phyloP scores from a whole-genome alignment of 495 filamentous ascomycete genomes.

The Aspergillus wentii region DNA sequence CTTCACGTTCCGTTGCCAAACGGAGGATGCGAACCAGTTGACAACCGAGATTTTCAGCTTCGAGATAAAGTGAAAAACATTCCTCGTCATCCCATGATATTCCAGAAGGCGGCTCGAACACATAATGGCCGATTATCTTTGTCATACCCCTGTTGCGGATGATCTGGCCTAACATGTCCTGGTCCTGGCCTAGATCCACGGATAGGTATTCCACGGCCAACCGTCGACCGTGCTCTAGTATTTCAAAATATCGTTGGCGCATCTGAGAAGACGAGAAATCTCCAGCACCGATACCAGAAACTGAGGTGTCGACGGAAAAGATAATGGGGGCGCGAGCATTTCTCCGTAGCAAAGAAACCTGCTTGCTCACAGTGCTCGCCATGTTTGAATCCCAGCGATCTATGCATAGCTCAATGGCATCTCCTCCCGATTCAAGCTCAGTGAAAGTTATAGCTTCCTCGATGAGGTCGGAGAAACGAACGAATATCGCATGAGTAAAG shows the following conservation, averaged over 20 bases:
- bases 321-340: constrained; percentile 65
- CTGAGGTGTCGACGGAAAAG: constrained; percentile 56
- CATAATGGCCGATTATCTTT: constrained; percentile 68
- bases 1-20: constrained; percentile 53
- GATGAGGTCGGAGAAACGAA: constrained; percentile 58
- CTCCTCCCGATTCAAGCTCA: constrained; percentile 61
- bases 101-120: constrained; percentile 44
- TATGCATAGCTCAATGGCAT: constrained; percentile 69
- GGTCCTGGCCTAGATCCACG: constrained; percentile 56
- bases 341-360: constrained; percentile 43
- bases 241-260: constrained; percentile 29
- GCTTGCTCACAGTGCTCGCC: constrained; percentile 37
- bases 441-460: constrained; percentile 51
- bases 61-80: constrained; percentile 50
- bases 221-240: constrained; percentile 62
- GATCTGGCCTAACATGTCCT: constrained; percentile 35
- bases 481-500: constrained; percentile 61
- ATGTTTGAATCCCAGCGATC: constrained; percentile 54
- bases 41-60: constrained; percentile 59
- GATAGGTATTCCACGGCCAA: constrained; percentile 71
- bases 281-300: constrained; percentile 24
- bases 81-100: constrained; percentile 58
- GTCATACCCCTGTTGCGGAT: constrained; percentile 56
- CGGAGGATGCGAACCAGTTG: constrained; percentile 65
- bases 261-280: constrained; percentile 12